These are phyloP conservation scores for Leccinum disarticulatum DNA, from an alignment of 768 basidiomycete genomes.

Conservation along the genomic window DNA sequence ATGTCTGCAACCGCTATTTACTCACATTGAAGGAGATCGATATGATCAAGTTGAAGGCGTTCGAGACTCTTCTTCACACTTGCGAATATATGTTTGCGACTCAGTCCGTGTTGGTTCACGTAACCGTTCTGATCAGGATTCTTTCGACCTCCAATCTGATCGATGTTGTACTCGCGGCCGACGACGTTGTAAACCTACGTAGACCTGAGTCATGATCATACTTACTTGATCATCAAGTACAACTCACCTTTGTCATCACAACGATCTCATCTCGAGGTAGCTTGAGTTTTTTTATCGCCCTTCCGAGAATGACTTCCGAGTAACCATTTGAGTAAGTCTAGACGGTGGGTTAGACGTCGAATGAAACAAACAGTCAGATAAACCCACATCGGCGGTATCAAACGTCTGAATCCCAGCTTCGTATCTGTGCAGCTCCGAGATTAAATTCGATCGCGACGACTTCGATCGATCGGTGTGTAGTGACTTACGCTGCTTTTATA, in stretches of 20 bases:
- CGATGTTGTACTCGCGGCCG: constrained; percentile 16
- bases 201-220: not conserved
- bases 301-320: constrained; percentile 67
- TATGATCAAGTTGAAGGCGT: constrained; percentile 49
- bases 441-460: not conserved
- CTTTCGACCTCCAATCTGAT: constrained; percentile 15
- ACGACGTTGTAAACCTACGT: constrained; percentile 44
- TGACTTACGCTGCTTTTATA: constrained; percentile 46
- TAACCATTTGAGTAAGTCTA: constrained; percentile 66
- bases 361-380: not conserved
- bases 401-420: constrained; percentile 38
- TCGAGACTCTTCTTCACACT: constrained; percentile 44
- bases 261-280: constrained; percentile 77
- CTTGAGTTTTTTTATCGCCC: constrained; percentile 64
- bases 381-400: constrained; percentile 34
- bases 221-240: not conserved
- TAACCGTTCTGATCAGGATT: constrained; percentile 41
- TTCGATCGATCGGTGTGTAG: not conserved
- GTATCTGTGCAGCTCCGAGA: constrained; percentile 23
- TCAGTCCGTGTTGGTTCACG: constrained; percentile 48
- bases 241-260: constrained; percentile 67
- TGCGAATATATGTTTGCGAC: constrained; percentile 61
- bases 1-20: not conserved
- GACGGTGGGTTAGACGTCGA: not conserved
- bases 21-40: constrained; percentile 57